A percentile compares a stretch with the other conserved stretches of the same genome.
Conservation (phyloP, 2,329 filamentous ascomycete species). For the Monosporascus sp. region DNA sequence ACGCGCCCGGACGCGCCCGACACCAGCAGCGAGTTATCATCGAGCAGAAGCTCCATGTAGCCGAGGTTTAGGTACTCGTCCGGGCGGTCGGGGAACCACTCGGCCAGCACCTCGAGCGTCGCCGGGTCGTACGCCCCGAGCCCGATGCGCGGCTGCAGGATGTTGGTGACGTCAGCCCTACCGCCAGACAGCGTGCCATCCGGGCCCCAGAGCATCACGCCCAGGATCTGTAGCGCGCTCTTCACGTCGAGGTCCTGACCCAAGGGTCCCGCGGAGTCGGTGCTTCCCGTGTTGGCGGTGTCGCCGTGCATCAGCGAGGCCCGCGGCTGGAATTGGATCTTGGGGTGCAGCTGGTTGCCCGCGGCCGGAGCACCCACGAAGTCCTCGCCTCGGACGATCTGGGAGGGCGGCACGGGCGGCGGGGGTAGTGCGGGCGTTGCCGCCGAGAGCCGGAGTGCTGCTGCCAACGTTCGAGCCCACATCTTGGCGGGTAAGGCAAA, state of each 20-base stretch:
- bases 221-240: not conserved
- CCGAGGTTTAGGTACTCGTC: slow-evolving; percentile 1
- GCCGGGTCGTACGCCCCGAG: not conserved
- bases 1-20: not conserved
- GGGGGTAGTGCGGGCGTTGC: not conserved
- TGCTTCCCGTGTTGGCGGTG: not conserved
- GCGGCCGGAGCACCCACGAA: not conserved
- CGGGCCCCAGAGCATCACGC: not conserved
- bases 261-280: not conserved
- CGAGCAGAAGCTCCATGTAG: slow-evolving; percentile 1
- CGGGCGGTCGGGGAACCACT: not conserved
- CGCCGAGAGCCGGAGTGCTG: not conserved
- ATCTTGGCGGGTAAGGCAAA: not conserved
- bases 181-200: not conserved
- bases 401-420: not conserved
- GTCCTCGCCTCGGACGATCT: not conserved
- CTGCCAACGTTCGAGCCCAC: not conserved
- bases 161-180: not conserved
- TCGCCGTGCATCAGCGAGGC: not conserved
- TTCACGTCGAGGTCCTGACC: not conserved
- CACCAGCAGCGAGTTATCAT: not conserved
- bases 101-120: not conserved
- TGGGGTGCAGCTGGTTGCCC: not conserved
- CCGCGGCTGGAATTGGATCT: not conserved
- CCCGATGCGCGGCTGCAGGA: not conserved